These are phyloP conservation scores for Excoecaria cochinchinensis DNA, from an alignment of 345 rosid species.

Conservation along the genomic window DNA sequence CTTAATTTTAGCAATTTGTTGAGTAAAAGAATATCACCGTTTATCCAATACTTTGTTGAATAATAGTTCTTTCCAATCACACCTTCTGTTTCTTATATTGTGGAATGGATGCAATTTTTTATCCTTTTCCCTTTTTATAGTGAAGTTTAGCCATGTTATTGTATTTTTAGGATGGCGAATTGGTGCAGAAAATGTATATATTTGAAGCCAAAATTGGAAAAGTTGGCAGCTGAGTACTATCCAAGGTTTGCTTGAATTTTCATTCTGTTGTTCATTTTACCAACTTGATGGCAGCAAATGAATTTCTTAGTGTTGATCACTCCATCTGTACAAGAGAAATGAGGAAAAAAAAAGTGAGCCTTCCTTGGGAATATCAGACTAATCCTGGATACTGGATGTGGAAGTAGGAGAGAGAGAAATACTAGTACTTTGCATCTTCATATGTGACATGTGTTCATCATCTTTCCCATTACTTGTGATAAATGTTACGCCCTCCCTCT, in stretches of 20 bases:
- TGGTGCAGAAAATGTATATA: slow-evolving; percentile 97
- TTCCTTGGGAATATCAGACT: not conserved
- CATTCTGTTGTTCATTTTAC: not conserved
- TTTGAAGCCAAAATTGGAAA: slow-evolving; percentile 82
- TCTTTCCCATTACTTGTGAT: no score
- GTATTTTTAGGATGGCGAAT: slow-evolving; percentile 80
- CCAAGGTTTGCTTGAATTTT: slow-evolving; percentile 53
- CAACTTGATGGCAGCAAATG: no score
- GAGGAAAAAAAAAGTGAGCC: not conserved
- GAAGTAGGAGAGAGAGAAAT: no score
- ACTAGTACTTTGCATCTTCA: no score
- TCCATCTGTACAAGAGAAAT: not conserved
- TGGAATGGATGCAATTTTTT: not conserved
- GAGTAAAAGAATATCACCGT: not conserved
- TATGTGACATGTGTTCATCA: no score
- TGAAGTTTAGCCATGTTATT: slow-evolving; percentile 23
- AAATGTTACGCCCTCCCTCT: no score
- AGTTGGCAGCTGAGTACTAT: slow-evolving; percentile 82
- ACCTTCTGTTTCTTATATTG: not conserved
- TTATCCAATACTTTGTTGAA: not conserved
- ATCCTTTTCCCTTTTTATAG: not conserved
- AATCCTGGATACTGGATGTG: not conserved
- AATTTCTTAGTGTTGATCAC: not conserved
- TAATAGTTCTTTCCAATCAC: not conserved
- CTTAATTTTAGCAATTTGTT: not conserved